A percentile compares a stretch with the other conserved stretches of the same genome.
Evolutionary conservation across 352 stramenopile genomes (phyloP).

Genomic region (Saprolegnia diclina): DNA sequence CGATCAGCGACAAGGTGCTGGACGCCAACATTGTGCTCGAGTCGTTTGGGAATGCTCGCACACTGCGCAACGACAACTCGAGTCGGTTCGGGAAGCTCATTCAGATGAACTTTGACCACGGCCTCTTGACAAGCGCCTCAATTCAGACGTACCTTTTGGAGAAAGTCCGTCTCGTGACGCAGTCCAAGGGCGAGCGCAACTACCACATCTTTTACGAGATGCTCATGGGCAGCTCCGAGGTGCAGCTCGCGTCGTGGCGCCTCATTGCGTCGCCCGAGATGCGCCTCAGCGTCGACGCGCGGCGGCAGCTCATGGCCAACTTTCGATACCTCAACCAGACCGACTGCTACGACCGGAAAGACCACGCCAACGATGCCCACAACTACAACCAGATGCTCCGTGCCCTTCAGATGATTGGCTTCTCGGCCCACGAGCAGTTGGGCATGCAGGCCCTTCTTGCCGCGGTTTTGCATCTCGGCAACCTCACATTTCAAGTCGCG

Average conservation of each 20-base stretch:
- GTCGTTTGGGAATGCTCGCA: constrained; percentile 85
- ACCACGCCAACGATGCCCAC: constrained; percentile 64
- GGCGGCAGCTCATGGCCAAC: constrained; percentile 60
- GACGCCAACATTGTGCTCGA: constrained; percentile 88
- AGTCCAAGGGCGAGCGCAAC: constrained; percentile 74
- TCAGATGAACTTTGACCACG: constrained; percentile 79
- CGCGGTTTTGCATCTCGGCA: constrained; percentile 86
- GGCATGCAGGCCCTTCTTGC: constrained; percentile 80
- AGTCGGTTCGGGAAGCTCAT: constrained; percentile 91
- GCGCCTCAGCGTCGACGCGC: constrained; percentile 38
- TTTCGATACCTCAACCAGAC: constrained; percentile 81
- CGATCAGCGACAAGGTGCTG: constrained; percentile 82
- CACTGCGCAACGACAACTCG: constrained; percentile 87
- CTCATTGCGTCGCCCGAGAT: constrained; percentile 46
- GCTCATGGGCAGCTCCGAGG: constrained; percentile 46
- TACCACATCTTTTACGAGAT: constrained; percentile 88
- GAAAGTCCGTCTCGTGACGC: constrained; percentile 87
- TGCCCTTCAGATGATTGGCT: constrained; percentile 79
- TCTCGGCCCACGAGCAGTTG: constrained; percentile 60
- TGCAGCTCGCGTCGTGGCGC: constrained; percentile 50
- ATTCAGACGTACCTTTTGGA: constrained; percentile 94
- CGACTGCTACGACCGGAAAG: constrained; percentile 69
- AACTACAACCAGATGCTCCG: constrained; percentile 77
- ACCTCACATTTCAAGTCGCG: constrained; percentile 64
- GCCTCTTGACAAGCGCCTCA: constrained; percentile 67